Evolutionary conservation across 441 rosid genomes (phyloP).

Genomic region (Syzygium malaccense): DNA sequence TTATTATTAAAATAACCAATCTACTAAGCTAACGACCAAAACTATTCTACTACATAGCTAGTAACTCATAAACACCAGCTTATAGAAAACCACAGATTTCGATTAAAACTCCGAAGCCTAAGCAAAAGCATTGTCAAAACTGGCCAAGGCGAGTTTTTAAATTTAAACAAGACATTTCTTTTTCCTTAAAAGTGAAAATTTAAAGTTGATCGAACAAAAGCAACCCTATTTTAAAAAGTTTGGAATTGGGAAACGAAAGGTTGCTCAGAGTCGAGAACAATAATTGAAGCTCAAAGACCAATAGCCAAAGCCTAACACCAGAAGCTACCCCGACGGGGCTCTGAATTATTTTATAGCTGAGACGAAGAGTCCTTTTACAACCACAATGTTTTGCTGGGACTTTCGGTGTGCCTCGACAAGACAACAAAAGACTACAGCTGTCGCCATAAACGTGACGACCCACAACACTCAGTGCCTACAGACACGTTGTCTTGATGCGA

Average conservation of each 20-base stretch:
- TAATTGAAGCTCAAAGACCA: not conserved
- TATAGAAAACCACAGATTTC: not conserved
- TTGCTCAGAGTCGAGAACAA: not conserved
- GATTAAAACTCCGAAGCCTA: not conserved
- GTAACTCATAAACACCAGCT: not conserved
- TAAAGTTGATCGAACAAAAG: not conserved
- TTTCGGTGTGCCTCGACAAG: not conserved
- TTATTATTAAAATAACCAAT: not conserved
- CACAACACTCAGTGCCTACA: not conserved
- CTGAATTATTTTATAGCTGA: not conserved
- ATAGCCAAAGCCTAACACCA: not conserved
- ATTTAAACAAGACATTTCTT: not conserved
- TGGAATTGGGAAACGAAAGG: not conserved
- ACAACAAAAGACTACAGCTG: not conserved
- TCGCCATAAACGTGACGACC: not conserved
- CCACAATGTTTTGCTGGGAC: not conserved
- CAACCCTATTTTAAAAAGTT: not conserved
- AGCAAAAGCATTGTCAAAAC: not conserved
- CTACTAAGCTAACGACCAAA: not conserved
- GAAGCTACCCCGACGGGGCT: not conserved
- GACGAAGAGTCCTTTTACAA: not conserved
- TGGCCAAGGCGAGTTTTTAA: not conserved
- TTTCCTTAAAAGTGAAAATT: not conserved
- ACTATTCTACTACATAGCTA: not conserved
- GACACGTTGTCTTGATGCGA: too few relatives aligned